These are phyloP conservation scores for Ceratocystis huliohia DNA, from an alignment of 2,329 filamentous ascomycete species.

Conservation along the genomic window DNA sequence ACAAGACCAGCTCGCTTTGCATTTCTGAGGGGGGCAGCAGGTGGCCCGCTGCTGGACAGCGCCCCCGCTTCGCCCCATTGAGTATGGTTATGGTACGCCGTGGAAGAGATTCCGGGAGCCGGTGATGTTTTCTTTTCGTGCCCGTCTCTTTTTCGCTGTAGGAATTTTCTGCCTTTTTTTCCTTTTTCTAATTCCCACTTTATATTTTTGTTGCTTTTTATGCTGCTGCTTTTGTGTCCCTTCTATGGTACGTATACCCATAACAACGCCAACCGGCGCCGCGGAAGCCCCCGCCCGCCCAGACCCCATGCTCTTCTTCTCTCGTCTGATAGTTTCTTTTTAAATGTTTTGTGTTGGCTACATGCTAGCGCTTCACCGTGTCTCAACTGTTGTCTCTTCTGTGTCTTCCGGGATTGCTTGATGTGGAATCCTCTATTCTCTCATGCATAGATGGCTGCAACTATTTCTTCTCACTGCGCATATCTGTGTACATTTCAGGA, in stretches of 20 bases:
- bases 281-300: not conserved
- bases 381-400: not conserved
- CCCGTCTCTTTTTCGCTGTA: not conserved
- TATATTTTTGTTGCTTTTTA: not conserved
- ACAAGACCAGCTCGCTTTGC: not conserved
- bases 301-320: not conserved
- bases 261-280: no score
- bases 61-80: no score
- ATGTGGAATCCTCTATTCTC: no score
- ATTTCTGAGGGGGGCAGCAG: no score
- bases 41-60: no score
- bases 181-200: not conserved
- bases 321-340: slow-evolving; percentile 2
- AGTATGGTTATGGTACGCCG: not conserved
- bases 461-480: no score
- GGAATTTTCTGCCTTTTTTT: not conserved
- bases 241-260: not conserved
- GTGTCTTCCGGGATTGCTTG: not conserved
- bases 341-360: not conserved
- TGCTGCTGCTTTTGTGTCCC: not conserved
- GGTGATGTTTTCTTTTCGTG: not conserved
- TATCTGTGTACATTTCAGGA: no score
- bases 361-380: not conserved
- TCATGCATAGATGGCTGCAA: no score
- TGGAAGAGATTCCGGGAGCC: not conserved